phyloP scores from a whole-genome alignment of 1,284 basidiomycete species.

The Malassezia vespertilionis region DNA sequence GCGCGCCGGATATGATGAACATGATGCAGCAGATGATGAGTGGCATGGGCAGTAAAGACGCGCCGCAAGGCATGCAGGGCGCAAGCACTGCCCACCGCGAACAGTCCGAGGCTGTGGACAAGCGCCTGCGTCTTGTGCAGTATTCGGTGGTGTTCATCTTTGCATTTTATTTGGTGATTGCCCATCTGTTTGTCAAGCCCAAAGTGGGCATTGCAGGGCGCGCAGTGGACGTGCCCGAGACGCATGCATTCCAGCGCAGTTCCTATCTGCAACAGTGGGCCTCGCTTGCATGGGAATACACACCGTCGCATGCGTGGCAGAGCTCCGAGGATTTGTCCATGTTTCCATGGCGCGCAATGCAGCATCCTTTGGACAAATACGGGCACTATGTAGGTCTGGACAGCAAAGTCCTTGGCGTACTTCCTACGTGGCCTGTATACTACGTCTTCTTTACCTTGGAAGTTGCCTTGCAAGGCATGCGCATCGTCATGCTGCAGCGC shows the following conservation, averaged over 20 bases:
- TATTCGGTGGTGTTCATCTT: constrained; percentile 7
- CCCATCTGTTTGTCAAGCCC: constrained; percentile 6
- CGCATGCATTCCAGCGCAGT: background rate
- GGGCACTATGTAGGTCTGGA: no score
- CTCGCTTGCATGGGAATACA: constrained; percentile 9
- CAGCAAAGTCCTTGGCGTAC: no score
- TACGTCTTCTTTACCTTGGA: constrained; percentile 43
- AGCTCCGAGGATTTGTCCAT: constrained; percentile 12
- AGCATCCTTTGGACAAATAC: constrained; percentile 6
- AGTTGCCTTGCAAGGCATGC: constrained; percentile 26
- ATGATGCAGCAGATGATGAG: constrained; percentile 27
- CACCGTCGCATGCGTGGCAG: constrained; percentile 14
- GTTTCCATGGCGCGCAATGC: constrained; percentile 15
- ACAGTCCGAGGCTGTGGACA: constrained; percentile 6
- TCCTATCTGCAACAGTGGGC: constrained; percentile 15
- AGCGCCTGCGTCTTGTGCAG: constrained; percentile 12
- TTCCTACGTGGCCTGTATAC: constrained; percentile 30
- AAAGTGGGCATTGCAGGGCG: constrained; percentile 11
- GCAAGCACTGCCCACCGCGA: background rate
- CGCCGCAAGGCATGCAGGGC: background rate
- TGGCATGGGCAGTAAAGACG: background rate
- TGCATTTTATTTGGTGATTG: constrained; percentile 13
- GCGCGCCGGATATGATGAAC: constrained; percentile 2
- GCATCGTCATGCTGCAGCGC: constrained; percentile 25
- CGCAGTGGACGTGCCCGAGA: constrained; percentile 1